These are phyloP conservation scores for Ceratocystis alfenasii DNA, from an alignment of 2,329 filamentous ascomycete genomes.

Conservation along the genomic window DNA sequence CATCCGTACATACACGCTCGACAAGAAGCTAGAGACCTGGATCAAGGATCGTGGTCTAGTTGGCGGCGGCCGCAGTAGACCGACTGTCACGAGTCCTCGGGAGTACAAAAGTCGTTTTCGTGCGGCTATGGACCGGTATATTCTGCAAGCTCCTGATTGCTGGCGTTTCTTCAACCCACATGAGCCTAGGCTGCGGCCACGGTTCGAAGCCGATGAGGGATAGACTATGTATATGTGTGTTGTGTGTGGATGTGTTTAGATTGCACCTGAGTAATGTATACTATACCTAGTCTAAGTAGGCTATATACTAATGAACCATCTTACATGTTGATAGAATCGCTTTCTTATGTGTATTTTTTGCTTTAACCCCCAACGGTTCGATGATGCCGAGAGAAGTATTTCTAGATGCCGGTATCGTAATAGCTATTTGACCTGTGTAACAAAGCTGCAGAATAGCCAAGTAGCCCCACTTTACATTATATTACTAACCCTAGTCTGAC, in stretches of 20 bases:
- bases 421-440: background rate
- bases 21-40: conserved; percentile 99
- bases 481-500: too few relatives aligned
- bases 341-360: too few relatives aligned
- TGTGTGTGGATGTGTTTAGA: too few relatives aligned
- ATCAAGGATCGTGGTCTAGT: conserved; percentile 92
- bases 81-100: conserved; percentile 92
- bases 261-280: too few relatives aligned
- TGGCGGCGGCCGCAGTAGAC: conserved; percentile 63
- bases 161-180: conserved; percentile 51
- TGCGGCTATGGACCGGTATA: conserved; percentile 89
- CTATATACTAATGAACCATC: background rate
- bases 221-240: background rate
- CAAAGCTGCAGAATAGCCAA: background rate
- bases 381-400: too few relatives aligned
- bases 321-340: background rate
- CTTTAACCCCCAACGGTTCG: too few relatives aligned
- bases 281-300: too few relatives aligned
- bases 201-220: conserved; percentile 7
- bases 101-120: conserved; percentile 95
- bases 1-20: conserved; percentile 97
- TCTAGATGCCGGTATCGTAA: background rate
- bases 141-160: conserved; percentile 61
- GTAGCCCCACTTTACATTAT: background rate
- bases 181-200: conserved; percentile 1